phyloP scores from a whole-genome alignment of 2,329 filamentous ascomycete species.

The Neofusicoccum ribis region DNA sequence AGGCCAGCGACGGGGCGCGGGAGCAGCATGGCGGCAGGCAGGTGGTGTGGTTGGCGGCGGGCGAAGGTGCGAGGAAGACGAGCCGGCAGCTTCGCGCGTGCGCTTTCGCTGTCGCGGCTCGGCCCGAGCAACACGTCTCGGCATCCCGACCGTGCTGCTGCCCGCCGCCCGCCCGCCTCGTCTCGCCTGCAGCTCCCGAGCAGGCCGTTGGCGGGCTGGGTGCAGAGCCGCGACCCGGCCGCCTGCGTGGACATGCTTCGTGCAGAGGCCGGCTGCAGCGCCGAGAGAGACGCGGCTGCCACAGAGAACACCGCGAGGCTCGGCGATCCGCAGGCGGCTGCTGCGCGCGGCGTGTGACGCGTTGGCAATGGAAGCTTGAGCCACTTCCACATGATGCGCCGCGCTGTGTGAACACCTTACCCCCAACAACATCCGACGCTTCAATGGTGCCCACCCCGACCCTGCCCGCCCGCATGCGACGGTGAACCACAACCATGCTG shows the following conservation, averaged over 20 bases:
- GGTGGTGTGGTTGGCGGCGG: background rate
- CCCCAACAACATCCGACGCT: background rate
- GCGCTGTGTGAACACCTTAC: slow-evolving; percentile 18
- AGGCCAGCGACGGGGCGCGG: slow-evolving; percentile 25
- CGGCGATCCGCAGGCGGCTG: background rate
- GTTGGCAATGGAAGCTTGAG: slow-evolving; percentile 17
- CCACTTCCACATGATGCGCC: slow-evolving; percentile 19
- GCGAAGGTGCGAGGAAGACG: background rate
- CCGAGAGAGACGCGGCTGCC: no score
- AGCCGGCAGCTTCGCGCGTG: no score
- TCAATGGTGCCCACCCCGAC: slow-evolving; percentile 11
- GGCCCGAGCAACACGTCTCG: background rate
- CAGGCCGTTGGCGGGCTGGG: no score
- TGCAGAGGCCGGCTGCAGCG: no score
- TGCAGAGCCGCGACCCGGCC: no score
- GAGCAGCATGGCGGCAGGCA: slow-evolving; percentile 25
- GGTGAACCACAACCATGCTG: slow-evolving; percentile 22
- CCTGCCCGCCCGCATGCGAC: slow-evolving; percentile 8
- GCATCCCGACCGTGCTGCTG: no score
- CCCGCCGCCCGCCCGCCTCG: no score
- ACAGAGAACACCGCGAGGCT: no score
- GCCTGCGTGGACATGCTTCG: background rate
- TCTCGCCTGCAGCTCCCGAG: no score
- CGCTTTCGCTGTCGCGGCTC: background rate
- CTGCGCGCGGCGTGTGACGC: background rate